phyloP scores from a whole-genome alignment of 2,329 filamentous ascomycete genomes.

The Fusarium nelsonii region DNA sequence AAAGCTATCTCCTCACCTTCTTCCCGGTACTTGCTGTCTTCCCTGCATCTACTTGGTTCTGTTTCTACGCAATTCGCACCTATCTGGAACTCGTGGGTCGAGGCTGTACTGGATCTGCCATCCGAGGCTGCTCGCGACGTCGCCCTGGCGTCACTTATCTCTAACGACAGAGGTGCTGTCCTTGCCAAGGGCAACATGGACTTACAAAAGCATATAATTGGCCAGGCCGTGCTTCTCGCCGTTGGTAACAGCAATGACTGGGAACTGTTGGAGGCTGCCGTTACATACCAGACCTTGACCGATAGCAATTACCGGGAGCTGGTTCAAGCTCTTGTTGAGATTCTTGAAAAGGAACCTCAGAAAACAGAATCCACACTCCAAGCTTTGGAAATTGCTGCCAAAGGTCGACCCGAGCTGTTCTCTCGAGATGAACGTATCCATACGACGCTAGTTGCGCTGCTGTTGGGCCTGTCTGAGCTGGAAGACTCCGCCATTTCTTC shows the following conservation, averaged over 20 bases:
- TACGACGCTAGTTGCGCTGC: constrained; percentile 63
- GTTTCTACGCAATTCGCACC: constrained; percentile 55
- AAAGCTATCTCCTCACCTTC: constrained; percentile 77
- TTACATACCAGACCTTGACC: constrained; percentile 58
- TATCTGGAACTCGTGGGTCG: constrained; percentile 61
- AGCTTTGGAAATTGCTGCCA: constrained; percentile 63
- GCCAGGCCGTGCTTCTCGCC: constrained; percentile 56
- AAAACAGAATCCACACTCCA: constrained; percentile 53
- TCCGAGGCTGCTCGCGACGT: constrained; percentile 43
- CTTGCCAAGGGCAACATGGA: constrained; percentile 55
- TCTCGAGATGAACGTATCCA: constrained; percentile 60
- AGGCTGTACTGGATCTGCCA: constrained; percentile 55
- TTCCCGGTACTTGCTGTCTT: constrained; percentile 72
- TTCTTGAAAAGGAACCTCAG: constrained; percentile 49
- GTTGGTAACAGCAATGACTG: constrained; percentile 53
- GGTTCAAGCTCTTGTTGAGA: constrained; percentile 51
- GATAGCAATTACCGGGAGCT: constrained; percentile 52
- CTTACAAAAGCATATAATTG: constrained; percentile 63
- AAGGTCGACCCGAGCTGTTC: constrained; percentile 60
- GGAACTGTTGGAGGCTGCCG: constrained; percentile 62
- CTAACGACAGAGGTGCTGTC: constrained; percentile 55
- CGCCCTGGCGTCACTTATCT: constrained; percentile 61
- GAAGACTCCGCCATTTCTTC: constrained; percentile 55
- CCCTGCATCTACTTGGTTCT: constrained; percentile 68
- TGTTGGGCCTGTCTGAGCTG: constrained; percentile 67